Conservation (phyloP, 2,329 filamentous ascomycete genomes). For the Corynespora cassiicola region DNA sequence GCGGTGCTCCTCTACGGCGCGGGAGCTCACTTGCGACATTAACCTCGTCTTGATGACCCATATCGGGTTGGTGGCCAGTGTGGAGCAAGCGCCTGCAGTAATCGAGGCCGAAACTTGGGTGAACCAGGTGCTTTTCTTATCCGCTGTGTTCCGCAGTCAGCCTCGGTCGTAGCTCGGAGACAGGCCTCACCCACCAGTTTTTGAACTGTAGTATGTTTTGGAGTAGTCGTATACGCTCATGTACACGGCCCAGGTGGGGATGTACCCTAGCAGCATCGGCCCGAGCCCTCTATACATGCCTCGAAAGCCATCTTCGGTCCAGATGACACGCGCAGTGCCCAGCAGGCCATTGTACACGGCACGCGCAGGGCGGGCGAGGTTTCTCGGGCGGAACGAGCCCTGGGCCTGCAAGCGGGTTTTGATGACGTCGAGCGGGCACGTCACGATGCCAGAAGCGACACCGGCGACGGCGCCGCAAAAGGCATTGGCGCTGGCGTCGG, state of each 20-base stretch:
- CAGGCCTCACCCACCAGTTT: constrained; percentile 54
- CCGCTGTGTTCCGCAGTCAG: constrained; percentile 44
- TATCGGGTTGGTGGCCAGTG: constrained; percentile 93
- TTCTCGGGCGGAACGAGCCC: constrained; percentile 73
- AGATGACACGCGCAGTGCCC: constrained; percentile 85
- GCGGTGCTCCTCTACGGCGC: constrained; percentile 61
- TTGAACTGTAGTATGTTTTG: no score
- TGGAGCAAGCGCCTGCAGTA: constrained; percentile 89
- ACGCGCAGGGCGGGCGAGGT: constrained; percentile 56
- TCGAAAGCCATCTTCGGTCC: constrained; percentile 83
- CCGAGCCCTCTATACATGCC: constrained; percentile 94
- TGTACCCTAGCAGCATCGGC: constrained; percentile 92
- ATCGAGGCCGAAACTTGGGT: constrained; percentile 90
- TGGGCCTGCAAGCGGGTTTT: constrained; percentile 98
- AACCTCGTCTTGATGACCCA: constrained; percentile 99
- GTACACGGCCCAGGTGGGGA: constrained; percentile 98
- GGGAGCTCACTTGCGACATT: constrained; percentile 84
- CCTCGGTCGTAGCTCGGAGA: constrained; percentile 9
- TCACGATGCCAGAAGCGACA: constrained; percentile 91
- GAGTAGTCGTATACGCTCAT: constrained; percentile 95
- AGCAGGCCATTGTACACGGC: constrained; percentile 82
- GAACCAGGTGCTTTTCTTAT: constrained; percentile 77
- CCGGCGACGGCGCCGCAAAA: constrained; percentile 88
- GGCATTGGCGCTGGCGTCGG: constrained; percentile 72
- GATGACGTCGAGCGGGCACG: constrained; percentile 97